phyloP scores from a whole-genome alignment of 345 rosid genomes.

The Erodium maritimum region DNA sequence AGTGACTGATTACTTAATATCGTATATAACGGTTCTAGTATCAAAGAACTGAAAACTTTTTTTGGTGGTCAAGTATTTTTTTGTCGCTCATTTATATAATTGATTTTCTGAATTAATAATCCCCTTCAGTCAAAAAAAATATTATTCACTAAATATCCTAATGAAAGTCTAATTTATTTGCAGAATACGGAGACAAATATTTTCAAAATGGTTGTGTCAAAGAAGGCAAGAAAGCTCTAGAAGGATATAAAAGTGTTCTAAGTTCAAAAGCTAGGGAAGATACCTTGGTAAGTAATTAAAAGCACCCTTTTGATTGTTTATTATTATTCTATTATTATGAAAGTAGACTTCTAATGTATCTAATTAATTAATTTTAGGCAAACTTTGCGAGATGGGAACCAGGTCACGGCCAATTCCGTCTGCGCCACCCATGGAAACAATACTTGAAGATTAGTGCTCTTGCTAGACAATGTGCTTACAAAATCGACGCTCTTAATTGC shows the following conservation, averaged over 20 bases:
- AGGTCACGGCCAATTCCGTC: constrained; percentile 50
- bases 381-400: constrained; percentile 91
- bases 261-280: constrained; percentile 55
- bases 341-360: background rate
- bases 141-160: too few species aligned
- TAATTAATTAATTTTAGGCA: constrained; percentile 28
- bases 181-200: constrained; percentile 56
- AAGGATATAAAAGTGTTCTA: constrained; percentile 41
- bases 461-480: constrained; percentile 66
- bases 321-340: too few species aligned
- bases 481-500: constrained; percentile 50
- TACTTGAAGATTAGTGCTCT: constrained; percentile 52
- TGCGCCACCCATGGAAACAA: constrained; percentile 68
- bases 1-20: background rate
- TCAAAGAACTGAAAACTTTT: too few species aligned
- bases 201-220: constrained; percentile 23
- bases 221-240: constrained; percentile 22
- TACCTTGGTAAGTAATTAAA: constrained; percentile 32
- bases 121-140: too few species aligned
- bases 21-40: too few species aligned
- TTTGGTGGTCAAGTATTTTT: too few species aligned
- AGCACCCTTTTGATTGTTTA: background rate
- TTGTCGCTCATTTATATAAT: too few species aligned
- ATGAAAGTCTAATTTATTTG: background rate
- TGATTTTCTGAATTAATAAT: too few species aligned